Conservation (phyloP, 1,284 basidiomycete genomes). For the Tremellales sp. region DNA sequence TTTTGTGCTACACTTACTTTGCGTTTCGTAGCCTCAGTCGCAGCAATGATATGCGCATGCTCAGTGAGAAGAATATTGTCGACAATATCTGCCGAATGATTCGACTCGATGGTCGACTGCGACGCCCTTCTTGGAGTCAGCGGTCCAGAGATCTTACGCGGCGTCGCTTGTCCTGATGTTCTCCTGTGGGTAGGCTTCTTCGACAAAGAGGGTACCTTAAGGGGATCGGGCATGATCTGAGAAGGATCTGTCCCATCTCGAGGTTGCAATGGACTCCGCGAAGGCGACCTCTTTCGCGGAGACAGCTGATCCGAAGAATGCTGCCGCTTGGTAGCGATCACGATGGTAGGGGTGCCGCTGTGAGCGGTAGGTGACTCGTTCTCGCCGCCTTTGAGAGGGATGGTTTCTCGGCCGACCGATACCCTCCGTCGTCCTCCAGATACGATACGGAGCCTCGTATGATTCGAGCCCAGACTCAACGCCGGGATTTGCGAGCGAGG, state of each 20-base stretch:
- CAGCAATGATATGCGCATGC: constrained; percentile 13
- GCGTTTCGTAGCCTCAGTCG: constrained; percentile 16
- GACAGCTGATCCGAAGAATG: constrained; percentile 35
- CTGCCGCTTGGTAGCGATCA: constrained; percentile 31
- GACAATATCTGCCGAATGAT: background rate
- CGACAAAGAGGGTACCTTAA: constrained; percentile 9
- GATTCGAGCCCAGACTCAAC: constrained; percentile 27
- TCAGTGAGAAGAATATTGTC: constrained; percentile 7
- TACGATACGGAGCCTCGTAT: constrained; percentile 33
- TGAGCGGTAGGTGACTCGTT: constrained; percentile 10
- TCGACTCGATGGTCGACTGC: background rate
- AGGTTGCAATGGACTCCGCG: constrained; percentile 22
- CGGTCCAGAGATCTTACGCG: constrained; percentile 1
- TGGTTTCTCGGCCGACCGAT: constrained; percentile 30
- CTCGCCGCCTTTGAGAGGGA: constrained; percentile 33
- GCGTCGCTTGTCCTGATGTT: constrained; percentile 10
- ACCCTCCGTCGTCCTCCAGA: constrained; percentile 34
- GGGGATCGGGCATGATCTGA: constrained; percentile 10
- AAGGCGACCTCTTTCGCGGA: constrained; percentile 38
- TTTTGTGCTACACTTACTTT: constrained; percentile 13
- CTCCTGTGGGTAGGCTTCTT: constrained; percentile 9
- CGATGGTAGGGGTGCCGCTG: constrained; percentile 9
- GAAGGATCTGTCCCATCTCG: constrained; percentile 7
- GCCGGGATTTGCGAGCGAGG: constrained; percentile 3
- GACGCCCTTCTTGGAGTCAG: constrained; percentile 6